These are phyloP conservation scores for Raffaelea arxii DNA, from an alignment of 2,329 filamentous ascomycete species.

Conservation along the genomic window DNA sequence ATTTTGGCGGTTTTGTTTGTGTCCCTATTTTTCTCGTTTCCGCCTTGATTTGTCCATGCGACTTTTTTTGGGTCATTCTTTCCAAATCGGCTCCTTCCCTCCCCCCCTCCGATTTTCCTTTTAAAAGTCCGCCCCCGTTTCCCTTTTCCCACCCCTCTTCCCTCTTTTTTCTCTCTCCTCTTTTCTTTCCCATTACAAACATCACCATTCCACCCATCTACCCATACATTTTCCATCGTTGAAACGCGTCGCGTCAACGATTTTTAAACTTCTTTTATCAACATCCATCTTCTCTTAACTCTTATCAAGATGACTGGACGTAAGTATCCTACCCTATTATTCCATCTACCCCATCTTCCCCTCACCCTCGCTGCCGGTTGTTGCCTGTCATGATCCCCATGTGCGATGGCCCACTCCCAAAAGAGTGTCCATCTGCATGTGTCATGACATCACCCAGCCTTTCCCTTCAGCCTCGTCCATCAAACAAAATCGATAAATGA, in stretches of 20 bases:
- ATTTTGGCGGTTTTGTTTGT: neutral
- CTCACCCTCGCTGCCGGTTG: neutral
- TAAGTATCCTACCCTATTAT: constrained; percentile 35
- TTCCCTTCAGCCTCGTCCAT: neutral
- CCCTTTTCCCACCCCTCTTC: constrained; percentile 1
- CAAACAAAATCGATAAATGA: neutral
- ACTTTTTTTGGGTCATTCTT: too few species aligned
- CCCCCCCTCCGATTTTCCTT: neutral
- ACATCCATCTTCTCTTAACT: constrained; percentile 22
- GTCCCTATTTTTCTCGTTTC: too few species aligned
- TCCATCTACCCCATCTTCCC: neutral
- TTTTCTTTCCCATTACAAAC: constrained; percentile 11
- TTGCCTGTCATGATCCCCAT: constrained; percentile 5
- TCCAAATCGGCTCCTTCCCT: too few species aligned
- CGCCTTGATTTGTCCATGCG: constrained; percentile 4
- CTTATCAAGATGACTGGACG: constrained; percentile 60
- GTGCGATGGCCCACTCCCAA: too few species aligned
- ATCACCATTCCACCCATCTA: constrained; percentile 19
- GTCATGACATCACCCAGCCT: constrained; percentile 2
- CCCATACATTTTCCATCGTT: constrained; percentile 17
- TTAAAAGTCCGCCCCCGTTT: constrained; percentile 3
- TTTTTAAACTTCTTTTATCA: constrained; percentile 22
- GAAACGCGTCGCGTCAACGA: constrained; percentile 11
- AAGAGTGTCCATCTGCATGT: too few species aligned
- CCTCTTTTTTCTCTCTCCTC: constrained; percentile 4